Conservation (phyloP, 2,329 filamentous ascomycete genomes). For the Huntiella savannae region DNA sequence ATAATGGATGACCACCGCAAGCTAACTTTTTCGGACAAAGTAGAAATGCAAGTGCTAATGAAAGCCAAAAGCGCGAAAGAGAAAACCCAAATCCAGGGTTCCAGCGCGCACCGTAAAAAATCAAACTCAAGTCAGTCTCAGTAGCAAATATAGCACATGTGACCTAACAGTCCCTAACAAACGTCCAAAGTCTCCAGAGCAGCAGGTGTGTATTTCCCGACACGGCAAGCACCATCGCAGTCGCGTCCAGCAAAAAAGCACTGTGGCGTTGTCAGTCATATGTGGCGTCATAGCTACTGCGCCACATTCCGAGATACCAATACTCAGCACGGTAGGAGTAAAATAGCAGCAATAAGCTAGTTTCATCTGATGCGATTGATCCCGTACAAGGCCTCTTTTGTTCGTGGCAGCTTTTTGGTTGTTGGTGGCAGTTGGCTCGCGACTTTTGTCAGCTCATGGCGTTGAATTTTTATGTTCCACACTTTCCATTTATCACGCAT, state of each 20-base stretch:
- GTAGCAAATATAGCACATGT: neutral
- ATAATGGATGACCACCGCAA: neutral
- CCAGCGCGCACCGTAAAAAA: neutral
- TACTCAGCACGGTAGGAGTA: neutral
- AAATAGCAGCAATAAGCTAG: neutral
- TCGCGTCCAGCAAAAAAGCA: conserved; percentile 3
- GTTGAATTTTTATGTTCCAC: too few relatives aligned
- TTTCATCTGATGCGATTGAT: conserved; percentile 5
- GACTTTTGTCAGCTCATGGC: too few relatives aligned
- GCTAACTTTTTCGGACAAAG: neutral
- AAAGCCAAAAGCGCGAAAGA: neutral
- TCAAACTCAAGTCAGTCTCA: neutral
- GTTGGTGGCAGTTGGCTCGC: too few relatives aligned
- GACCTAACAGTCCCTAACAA: neutral
- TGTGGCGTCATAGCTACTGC: neutral
- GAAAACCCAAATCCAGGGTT: neutral
- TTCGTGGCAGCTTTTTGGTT: too few relatives aligned
- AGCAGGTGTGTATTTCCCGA: neutral
- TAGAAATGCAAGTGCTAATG: neutral
- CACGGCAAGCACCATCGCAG: neutral
- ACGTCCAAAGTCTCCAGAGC: neutral
- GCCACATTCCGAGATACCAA: conserved; percentile 4
- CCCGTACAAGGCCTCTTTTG: too few relatives aligned
- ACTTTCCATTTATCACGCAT: too few relatives aligned
- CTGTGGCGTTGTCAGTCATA: neutral